Evolutionary conservation across 805 yeast species (phyloP).

Genomic region (Candida quercuum): DNA sequence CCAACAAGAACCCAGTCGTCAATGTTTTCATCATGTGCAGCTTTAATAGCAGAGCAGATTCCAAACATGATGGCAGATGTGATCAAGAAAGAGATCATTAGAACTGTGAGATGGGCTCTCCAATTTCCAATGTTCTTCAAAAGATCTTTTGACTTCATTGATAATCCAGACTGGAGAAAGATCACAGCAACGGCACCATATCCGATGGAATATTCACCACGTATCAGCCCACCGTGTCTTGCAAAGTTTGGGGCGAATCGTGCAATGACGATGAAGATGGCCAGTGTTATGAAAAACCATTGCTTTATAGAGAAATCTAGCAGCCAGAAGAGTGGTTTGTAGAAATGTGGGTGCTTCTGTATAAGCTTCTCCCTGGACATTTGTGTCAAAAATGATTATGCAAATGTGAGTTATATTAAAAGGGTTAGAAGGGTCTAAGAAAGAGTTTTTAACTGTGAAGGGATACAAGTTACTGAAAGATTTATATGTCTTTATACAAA

Average conservation of each 20-base stretch:
- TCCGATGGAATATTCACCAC: constrained; percentile 70
- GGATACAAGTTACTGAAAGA: too few species aligned
- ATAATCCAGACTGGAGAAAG: constrained; percentile 74
- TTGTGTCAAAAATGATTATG: too few species aligned
- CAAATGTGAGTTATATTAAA: too few species aligned
- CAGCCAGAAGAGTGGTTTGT: constrained; percentile 5
- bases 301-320: constrained; percentile 30
- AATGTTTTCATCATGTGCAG: constrained; percentile 52
- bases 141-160: constrained; percentile 63
- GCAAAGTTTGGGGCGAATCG: constrained; percentile 80
- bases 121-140: constrained; percentile 63
- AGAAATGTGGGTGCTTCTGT: neutral
- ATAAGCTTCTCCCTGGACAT: neutral
- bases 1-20: constrained; percentile 79
- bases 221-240: constrained; percentile 70
- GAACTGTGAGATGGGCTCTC: constrained; percentile 76
- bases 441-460: too few species aligned
- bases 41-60: constrained; percentile 58
- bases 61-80: constrained; percentile 72
- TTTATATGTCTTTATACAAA: too few species aligned
- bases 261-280: constrained; percentile 69
- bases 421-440: too few species aligned
- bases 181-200: constrained; percentile 87
- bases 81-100: constrained; percentile 62
- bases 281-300: constrained; percentile 77